These are phyloP conservation scores for Teunomyces panamensis DNA, from an alignment of 805 yeast species.

Conservation along the genomic window DNA sequence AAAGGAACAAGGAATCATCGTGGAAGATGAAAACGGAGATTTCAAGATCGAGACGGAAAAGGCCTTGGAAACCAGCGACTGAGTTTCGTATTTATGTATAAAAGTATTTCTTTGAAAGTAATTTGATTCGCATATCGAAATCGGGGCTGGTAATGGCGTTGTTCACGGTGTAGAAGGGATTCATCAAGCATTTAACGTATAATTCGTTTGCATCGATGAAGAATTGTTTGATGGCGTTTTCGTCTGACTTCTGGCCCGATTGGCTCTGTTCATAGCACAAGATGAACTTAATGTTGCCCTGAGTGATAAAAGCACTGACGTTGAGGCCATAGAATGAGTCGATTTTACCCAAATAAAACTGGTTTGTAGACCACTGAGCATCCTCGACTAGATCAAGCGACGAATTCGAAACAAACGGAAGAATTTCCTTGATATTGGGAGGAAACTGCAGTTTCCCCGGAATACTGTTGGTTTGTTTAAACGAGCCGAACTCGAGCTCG, in stretches of 20 bases:
- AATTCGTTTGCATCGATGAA: conserved; percentile 83
- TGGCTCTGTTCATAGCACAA: conserved; percentile 47
- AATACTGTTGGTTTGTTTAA: conserved; percentile 30
- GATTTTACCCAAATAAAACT: conserved; percentile 68
- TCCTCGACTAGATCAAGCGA: conserved; percentile 91
- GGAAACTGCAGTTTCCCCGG: conserved; percentile 62
- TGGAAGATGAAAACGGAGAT: conserved; percentile 48
- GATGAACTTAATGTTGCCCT: conserved; percentile 80
- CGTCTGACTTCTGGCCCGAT: conserved; percentile 31
- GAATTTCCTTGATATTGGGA: conserved; percentile 68
- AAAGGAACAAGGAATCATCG: conserved; percentile 64
- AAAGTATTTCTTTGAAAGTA: conserved; percentile 73
- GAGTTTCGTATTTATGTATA: conserved; percentile 17
- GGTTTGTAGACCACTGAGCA: conserved; percentile 70
- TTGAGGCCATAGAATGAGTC: conserved; percentile 83
- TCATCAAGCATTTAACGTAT: conserved; percentile 78
- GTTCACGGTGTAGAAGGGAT: conserved; percentile 80
- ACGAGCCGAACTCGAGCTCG: conserved; percentile 81
- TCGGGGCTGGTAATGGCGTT: conserved; percentile 69
- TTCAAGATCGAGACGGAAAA: conserved; percentile 30
- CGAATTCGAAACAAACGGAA: conserved; percentile 86
- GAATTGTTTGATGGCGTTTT: conserved; percentile 77
- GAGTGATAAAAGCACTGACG: conserved; percentile 84
- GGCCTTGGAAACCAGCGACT: conserved; percentile 14
- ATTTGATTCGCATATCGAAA: conserved; percentile 73